These are phyloP conservation scores for Asterophora lycoperdoides DNA, from an alignment of 768 basidiomycete genomes.

Conservation along the genomic window DNA sequence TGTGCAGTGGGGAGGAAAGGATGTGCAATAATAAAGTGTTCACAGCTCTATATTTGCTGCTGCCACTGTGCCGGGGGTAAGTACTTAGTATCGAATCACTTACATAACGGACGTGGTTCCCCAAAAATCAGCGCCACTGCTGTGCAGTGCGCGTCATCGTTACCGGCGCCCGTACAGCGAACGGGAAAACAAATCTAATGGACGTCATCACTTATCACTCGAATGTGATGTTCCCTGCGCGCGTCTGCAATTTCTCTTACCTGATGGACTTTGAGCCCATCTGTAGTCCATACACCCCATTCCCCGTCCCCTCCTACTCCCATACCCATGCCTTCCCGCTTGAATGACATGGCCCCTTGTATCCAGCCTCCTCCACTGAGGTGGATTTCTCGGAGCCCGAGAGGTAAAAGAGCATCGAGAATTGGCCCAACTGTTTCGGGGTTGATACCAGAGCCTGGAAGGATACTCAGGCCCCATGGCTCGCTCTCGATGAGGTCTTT, in stretches of 20 bases:
- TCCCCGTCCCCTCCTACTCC: conserved; percentile 49
- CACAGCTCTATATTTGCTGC: neutral
- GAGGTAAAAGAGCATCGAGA: conserved; percentile 46
- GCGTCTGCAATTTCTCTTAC: conserved; percentile 48
- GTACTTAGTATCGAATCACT: neutral
- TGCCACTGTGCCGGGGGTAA: no score
- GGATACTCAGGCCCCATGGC: conserved; percentile 43
- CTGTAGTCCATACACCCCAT: conserved; percentile 69
- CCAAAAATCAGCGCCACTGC: neutral
- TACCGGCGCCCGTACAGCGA: neutral
- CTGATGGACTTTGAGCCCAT: conserved; percentile 43
- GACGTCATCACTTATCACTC: conserved; percentile 2
- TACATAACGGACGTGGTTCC: neutral
- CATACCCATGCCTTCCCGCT: conserved; percentile 65
- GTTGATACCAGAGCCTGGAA: conserved; percentile 79
- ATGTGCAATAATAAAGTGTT: neutral
- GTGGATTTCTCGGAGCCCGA: conserved; percentile 66
- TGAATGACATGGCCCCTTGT: conserved; percentile 47
- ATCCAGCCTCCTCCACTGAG: conserved; percentile 69
- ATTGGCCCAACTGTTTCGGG: conserved; percentile 45
- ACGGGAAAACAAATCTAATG: conserved; percentile 1
- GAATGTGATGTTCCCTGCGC: conserved; percentile 22
- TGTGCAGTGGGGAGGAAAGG: conserved; percentile 4
- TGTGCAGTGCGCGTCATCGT: neutral
- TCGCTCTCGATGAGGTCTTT: conserved; percentile 34